Conservation (phyloP, 2,329 filamentous ascomycete genomes). For the Trichoderma guizhouense region DNA sequence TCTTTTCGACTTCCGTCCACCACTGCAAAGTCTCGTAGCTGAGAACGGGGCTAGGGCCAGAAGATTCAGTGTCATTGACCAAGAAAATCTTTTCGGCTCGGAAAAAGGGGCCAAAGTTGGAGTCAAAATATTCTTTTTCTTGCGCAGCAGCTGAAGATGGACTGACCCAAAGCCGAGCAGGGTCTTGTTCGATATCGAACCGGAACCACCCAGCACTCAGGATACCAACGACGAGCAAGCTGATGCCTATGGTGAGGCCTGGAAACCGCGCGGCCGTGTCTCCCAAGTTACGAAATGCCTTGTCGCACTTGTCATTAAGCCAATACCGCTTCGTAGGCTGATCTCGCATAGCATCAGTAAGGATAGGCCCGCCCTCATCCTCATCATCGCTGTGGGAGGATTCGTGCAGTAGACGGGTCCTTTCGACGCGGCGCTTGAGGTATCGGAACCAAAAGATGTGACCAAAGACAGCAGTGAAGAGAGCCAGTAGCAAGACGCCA, state of each 20-base stretch:
- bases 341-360: constrained; percentile 73
- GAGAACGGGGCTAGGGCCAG: constrained; percentile 70
- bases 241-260: constrained; percentile 72
- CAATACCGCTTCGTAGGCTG: constrained; percentile 75
- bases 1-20: constrained; percentile 90
- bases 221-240: constrained; percentile 70
- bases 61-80: constrained; percentile 74
- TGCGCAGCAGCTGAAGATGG: constrained; percentile 85
- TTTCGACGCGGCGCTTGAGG: constrained; percentile 70
- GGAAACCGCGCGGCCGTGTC: constrained; percentile 80
- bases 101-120: constrained; percentile 93
- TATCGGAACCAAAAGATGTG: constrained; percentile 75
- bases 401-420: constrained; percentile 83
- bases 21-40: constrained; percentile 84
- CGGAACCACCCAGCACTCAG: constrained; percentile 84
- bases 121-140: constrained; percentile 92
- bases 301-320: constrained; percentile 79
- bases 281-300: constrained; percentile 75
- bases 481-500: constrained; percentile 65
- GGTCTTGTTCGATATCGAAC: constrained; percentile 87
- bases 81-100: constrained; percentile 90
- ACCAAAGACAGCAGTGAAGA: constrained; percentile 65
- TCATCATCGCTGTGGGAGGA: constrained; percentile 84
- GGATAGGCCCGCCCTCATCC: constrained; percentile 77
- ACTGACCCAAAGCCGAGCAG: constrained; percentile 94